Base-by-base conservation (phyloP, 306 rosid genomes). In the apple (Malus domestica) region DNA sequence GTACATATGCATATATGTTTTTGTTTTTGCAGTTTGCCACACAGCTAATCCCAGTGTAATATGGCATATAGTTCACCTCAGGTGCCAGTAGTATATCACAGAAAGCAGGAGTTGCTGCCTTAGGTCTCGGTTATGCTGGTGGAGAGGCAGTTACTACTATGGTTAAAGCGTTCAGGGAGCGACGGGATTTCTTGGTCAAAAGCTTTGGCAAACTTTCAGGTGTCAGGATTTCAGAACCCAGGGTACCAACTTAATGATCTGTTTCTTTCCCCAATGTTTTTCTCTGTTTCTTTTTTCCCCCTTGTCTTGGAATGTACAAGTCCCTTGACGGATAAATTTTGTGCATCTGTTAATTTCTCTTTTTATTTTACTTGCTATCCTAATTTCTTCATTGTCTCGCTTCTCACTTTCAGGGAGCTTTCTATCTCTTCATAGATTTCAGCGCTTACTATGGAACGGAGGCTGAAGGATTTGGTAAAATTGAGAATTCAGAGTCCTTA, bases 61-160 rank as follows among this genome's bases (percentile, higher is more conserved):
- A 78, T 83, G 75, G 70, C 77, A 79, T 76, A 95, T 76, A 95
- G 99, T 85, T 81, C 85, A 95, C 98, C 33, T 92, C 99, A 68
- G 97, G 97, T 74, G 93, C 99, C 65, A 76, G 97, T 88, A 96
- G 99, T 52, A 88, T 96, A 84, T 68, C 97, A 76, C 99, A 96
- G 85, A 96, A 96, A 82, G 99, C 99, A 23, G 99, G 35, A 33
- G 93, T 96, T 44, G 96, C 99, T 65, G 99, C 99, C 49, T 76
- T 96, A 71, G 99, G 97, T 75, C 83, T 96, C 57, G 99, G 99
- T 72, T 86, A 88, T 80, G 97, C 93, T 70, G 99, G 99, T 72
- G 99, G 99, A n/a, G 96, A 90, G 87, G 84, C 84, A 52, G 96
- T 90, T 78, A 67, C 93, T 52, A 74, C 42, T 23, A 96, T 96